Conservation (phyloP, 2,329 filamentous ascomycete genomes). For the Fusarium buxicola region DNA sequence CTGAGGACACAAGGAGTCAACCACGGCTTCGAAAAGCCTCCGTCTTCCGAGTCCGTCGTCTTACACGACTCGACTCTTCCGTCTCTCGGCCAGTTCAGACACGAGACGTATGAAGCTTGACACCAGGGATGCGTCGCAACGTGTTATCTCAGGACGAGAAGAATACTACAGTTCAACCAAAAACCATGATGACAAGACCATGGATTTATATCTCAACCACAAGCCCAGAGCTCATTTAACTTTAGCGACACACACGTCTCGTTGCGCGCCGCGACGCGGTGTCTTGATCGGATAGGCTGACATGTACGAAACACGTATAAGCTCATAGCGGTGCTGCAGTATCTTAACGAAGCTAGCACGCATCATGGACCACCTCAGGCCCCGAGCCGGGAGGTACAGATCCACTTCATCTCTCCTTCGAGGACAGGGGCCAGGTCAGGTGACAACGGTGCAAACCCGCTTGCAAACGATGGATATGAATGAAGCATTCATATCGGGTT, state of each 20-base stretch:
- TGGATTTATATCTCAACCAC: background rate
- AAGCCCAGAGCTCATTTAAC: slow-evolving; percentile 4
- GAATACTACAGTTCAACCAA: background rate
- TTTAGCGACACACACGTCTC: slow-evolving; percentile 3
- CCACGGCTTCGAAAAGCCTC: slow-evolving; percentile 22
- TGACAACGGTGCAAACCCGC: slow-evolving; percentile 26
- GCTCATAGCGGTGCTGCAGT: background rate
- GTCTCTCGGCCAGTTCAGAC: slow-evolving; percentile 1
- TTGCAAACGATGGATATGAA: slow-evolving; percentile 17
- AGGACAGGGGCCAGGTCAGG: slow-evolving; percentile 16
- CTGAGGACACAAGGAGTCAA: slow-evolving; percentile 13
- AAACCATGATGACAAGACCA: background rate
- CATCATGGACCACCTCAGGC: slow-evolving; percentile 31
- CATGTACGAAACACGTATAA: slow-evolving; percentile 12
- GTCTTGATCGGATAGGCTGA: background rate
- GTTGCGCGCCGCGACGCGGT: slow-evolving; percentile 25
- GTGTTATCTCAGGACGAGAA: background rate
- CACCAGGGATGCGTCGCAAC: background rate
- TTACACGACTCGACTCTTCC: slow-evolving; percentile 19
- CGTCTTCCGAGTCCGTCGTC: slow-evolving; percentile 24
- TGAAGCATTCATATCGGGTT: slow-evolving; percentile 13
- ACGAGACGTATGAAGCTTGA: background rate
- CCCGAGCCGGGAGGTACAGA: slow-evolving; percentile 10
- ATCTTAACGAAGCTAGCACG: slow-evolving; percentile 15
- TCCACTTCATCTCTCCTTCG: slow-evolving; percentile 26